Percentiles rank a stretch among this genome's conserved stretches.
phyloP scores from a whole-genome alignment of 2,329 filamentous ascomycete genomes.

The Cordyceps militaris region DNA sequence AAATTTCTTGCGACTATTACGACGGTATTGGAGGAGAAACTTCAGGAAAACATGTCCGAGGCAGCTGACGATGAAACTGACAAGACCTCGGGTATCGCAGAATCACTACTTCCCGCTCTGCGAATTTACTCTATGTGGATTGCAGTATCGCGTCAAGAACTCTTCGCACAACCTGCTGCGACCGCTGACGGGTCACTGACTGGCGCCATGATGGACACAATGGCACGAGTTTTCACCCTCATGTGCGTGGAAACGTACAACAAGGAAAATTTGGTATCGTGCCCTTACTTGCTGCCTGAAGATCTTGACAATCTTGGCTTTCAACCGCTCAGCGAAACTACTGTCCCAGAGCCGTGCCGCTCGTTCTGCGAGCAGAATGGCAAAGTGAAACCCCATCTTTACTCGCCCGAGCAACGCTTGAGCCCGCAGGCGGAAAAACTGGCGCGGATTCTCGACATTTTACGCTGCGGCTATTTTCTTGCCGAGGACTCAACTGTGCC shows the following conservation, averaged over 20 bases:
- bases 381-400: slow-evolving; percentile 33
- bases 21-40: slow-evolving; percentile 61
- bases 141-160: slow-evolving; percentile 37
- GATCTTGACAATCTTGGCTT: slow-evolving; percentile 42
- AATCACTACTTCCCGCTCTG: slow-evolving; percentile 42
- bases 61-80: slow-evolving; percentile 18
- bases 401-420: slow-evolving; percentile 25
- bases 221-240: slow-evolving; percentile 41
- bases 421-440: slow-evolving; percentile 30
- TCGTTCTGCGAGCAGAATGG: slow-evolving; percentile 29
- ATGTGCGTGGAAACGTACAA: slow-evolving; percentile 39
- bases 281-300: slow-evolving; percentile 45
- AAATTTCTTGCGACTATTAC: slow-evolving; percentile 69
- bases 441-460: slow-evolving; percentile 41
- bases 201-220: slow-evolving; percentile 38
- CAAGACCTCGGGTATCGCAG: slow-evolving; percentile 31
- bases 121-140: slow-evolving; percentile 51
- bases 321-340: slow-evolving; percentile 32
- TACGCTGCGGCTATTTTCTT: slow-evolving; percentile 42
- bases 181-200: slow-evolving; percentile 34
- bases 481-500: slow-evolving; percentile 35
- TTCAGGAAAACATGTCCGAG: slow-evolving; percentile 34
- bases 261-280: slow-evolving; percentile 30
- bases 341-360: slow-evolving; percentile 33
- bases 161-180: slow-evolving; percentile 38